Evolutionary conservation across 148 eudicot genomes (phyloP), one percentile per base, ranked within the genome.

Genomic region (Dianthus caryophyllus): DNA sequence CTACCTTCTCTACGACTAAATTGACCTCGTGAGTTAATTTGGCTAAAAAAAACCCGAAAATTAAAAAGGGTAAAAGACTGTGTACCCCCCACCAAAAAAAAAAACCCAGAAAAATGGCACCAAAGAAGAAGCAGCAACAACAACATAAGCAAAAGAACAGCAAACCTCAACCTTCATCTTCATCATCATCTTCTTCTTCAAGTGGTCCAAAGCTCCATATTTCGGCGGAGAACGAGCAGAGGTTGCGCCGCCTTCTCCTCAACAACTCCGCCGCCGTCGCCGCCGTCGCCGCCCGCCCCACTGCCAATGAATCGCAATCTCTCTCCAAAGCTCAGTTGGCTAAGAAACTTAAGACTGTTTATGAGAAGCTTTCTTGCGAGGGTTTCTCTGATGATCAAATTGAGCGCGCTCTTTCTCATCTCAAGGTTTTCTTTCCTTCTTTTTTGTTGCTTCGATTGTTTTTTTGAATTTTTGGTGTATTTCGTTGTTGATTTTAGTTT

Each of bases 351-450:
- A 85, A 78, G 26, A 64, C 89, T 0, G 39, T 89, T 46, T 93
- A 93, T 77, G 98, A 89, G 78, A 86, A 89, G 75, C 84, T 93
- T 48, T 93, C 98, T 27, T 89, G 98, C 68, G 95, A 89, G 75
- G 98, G 98, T n/a, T 93, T 93, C 71, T 70, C 78, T 5, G 88
- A 93, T 76, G 88, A 83, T 67, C 96, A 84, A 1, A 86, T 93
- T 70, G 98, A 93, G 73, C 83, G 80, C n/a, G 87, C 86, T 71
- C 90, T 93, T 33, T 85, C 88, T 53, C 77, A 85, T 39, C 95
- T 93, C 67, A 89, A 89, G 96, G 98, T 91, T 2, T 0, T 25
- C 10, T 11, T 16, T 60, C 16, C 13, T 21, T 20, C 17, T 2
- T 6, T 51, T 70, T 0, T 1, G 9, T 51, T 15, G 25, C 2